Evolutionary conservation across 768 basidiomycete species (phyloP).

Genomic region (Termitomyces sp.): DNA sequence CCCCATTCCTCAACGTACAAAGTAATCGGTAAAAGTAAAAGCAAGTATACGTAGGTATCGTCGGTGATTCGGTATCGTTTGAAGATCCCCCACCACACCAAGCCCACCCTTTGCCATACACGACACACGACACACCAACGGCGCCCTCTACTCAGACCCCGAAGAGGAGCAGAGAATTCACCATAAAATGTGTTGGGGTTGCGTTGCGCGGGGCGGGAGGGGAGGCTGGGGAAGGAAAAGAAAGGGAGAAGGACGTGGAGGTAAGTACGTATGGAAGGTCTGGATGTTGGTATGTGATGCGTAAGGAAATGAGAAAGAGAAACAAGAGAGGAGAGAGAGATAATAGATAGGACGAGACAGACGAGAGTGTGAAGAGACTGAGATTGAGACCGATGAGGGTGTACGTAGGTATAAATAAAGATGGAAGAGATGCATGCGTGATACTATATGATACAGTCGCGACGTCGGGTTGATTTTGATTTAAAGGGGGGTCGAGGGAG

Average conservation of each 20-base stretch:
- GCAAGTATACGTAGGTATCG: too few species aligned
- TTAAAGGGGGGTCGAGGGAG: not conserved
- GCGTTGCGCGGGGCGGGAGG: not conserved
- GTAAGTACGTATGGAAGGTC: not conserved
- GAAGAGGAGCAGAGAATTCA: conserved; percentile 21
- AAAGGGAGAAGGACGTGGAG: not conserved
- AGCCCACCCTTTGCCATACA: too few species aligned
- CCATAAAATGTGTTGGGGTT: conserved; percentile 1
- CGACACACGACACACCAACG: not conserved
- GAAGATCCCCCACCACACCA: too few species aligned
- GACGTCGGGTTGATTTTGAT: not conserved
- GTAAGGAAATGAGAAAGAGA: not conserved
- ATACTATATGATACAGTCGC: not conserved
- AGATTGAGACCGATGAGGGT: not conserved
- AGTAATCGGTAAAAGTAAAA: too few species aligned
- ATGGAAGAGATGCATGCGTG: not conserved
- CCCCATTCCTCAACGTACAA: too few species aligned
- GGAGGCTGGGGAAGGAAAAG: not conserved
- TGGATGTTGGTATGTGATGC: not conserved
- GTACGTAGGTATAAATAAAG: too few species aligned
- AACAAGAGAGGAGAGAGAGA: conserved; percentile 4
- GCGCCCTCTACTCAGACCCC: conserved; percentile 14
- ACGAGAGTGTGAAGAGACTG: not conserved
- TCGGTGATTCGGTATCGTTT: too few species aligned
- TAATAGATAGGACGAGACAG: not conserved